Evolutionary conservation across 192 early-diverging fungal species (phyloP).

Genomic region (Powellomyces hirtus): DNA sequence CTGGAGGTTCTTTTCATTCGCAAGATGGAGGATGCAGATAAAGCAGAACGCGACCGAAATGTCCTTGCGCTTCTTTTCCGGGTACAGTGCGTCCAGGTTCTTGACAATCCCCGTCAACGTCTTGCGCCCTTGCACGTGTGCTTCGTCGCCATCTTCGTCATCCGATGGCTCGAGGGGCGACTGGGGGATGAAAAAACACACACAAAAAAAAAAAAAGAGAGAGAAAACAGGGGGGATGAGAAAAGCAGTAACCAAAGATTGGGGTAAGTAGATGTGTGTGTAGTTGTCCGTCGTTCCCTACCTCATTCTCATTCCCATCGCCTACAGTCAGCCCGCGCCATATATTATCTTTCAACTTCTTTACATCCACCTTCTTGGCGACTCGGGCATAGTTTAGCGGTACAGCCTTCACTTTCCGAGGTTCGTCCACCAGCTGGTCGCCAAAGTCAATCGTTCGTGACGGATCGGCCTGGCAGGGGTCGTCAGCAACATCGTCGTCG

Average conservation of each 20-base stretch:
- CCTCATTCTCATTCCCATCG: too few species aligned
- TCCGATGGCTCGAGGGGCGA: background rate
- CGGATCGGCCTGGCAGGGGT: slow-evolving; percentile 24
- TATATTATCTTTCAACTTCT: slow-evolving; percentile 93
- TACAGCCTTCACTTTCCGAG: slow-evolving; percentile 49
- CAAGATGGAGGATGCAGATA: slow-evolving; percentile 93
- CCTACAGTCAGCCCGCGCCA: slow-evolving; percentile 65
- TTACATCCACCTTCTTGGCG: slow-evolving; percentile 94
- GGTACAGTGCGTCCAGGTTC: slow-evolving; percentile 72
- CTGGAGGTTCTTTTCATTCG: slow-evolving; percentile 84
- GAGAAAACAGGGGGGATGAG: too few species aligned
- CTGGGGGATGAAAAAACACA: too few species aligned
- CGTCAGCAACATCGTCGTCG: slow-evolving; percentile 42
- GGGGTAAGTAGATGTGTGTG: too few species aligned
- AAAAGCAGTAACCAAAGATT: too few species aligned
- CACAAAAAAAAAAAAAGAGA: too few species aligned
- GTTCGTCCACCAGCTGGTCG: slow-evolving; percentile 42
- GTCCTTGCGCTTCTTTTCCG: slow-evolving; percentile 75
- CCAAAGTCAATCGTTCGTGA: slow-evolving; percentile 36
- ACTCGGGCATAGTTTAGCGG: slow-evolving; percentile 73
- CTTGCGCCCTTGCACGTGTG: background rate
- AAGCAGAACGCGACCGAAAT: slow-evolving; percentile 98
- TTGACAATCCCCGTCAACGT: slow-evolving; percentile 74
- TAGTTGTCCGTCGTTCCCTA: too few species aligned
- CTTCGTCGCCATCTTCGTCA: background rate